A percentile compares a stretch with the other conserved stretches of the same genome.
Evolutionary conservation across 179 eudicot genomes (phyloP).

Genomic region (Silene vulgaris): DNA sequence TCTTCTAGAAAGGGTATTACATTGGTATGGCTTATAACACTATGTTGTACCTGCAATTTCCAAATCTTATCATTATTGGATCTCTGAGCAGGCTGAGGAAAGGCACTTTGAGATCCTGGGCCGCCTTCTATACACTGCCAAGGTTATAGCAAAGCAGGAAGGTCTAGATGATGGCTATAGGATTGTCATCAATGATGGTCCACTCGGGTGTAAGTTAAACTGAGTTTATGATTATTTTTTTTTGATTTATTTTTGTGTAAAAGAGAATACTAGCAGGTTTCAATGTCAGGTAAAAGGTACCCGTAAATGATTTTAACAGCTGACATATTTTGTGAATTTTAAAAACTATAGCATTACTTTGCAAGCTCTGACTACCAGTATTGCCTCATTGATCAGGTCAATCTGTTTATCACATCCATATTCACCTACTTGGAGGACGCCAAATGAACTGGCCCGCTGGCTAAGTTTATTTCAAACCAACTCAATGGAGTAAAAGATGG

Average conservation of each 20-base stretch:
- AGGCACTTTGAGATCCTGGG: constrained; percentile 79
- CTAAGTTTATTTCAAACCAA: constrained; percentile 25
- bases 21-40: background rate
- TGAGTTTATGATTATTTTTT: background rate
- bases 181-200: constrained; percentile 90
- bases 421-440: constrained; percentile 96
- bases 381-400: constrained; percentile 46
- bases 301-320: too few species aligned
- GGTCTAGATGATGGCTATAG: constrained; percentile 85
- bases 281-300: too few species aligned
- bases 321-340: too few species aligned
- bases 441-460: constrained; percentile 99
- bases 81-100: constrained; percentile 69
- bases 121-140: constrained; percentile 75
- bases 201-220: constrained; percentile 57
- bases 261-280: background rate
- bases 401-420: constrained; percentile 92
- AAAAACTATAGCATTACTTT: background rate
- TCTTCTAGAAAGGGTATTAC: background rate
- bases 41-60: background rate
- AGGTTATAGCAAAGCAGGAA: constrained; percentile 85
- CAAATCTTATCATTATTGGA: background rate
- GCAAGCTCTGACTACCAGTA: constrained; percentile 13
- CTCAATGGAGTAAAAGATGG: background rate
- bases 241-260: too few species aligned